Evolutionary conservation across 352 stramenopile species (phyloP), one percentile per base, ranked within the genome.

Genomic region (Pythium rishiriense): DNA sequence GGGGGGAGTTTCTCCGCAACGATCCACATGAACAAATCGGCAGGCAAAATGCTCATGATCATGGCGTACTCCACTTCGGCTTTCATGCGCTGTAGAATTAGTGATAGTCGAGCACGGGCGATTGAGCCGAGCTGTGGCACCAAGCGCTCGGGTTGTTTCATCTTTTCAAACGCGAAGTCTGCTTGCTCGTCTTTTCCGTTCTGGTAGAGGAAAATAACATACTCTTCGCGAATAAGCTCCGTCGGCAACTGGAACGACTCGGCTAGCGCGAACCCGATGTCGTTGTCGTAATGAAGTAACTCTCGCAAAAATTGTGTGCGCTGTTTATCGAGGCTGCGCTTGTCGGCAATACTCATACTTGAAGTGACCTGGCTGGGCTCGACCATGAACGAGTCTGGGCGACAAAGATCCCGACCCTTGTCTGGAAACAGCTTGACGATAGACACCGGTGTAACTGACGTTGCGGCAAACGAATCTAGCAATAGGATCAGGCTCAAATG

Each of bases 181-280:
- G 83, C 86, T 4, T 74, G 61, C 47, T 88, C 78, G 46, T 95
- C 84, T n/a, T 76, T 70, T 2, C 86, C 86, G 7, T 67, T 85
- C 37, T 92, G 81, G 59, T 93, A 95, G 61, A 95, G 69, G 51
- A 91, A 93, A 26, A 95, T 35, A 22, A 91, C 79, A 37, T 93
- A 79, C 55, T 91, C 83, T 77, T 93, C 81, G 25, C 82, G 82
- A 61, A 95, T 87, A 26, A 81, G 68, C 22, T 93, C 81, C 14
- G 88, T 72, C n/a, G 83, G 79, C 24, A 93, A 48, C 21, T 75
- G 68, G 63, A 95, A 93, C n/a, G 83, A 71, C n/a, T 91, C 73
- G 1, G 84, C 83, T 14, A 95, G 68, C 3, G 75, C 64, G 58
- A 93, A 88, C 0, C 82, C 86, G 3, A 92, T 50, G 0, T 60